These are phyloP conservation scores for Exserohilum rostratum DNA, from an alignment of 2,329 filamentous ascomycete species.

Conservation along the genomic window DNA sequence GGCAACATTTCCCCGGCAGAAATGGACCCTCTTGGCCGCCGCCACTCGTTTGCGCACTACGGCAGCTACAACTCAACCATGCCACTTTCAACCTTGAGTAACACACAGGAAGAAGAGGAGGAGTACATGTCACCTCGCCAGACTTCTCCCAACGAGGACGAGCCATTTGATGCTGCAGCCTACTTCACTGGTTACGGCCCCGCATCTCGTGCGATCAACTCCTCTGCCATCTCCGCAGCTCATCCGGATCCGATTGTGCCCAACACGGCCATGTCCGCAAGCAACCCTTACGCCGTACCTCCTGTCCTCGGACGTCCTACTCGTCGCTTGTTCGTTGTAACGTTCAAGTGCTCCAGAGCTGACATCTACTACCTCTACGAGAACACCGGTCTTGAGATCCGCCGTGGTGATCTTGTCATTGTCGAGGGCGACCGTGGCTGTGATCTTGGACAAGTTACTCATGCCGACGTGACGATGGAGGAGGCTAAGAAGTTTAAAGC, in stretches of 20 bases:
- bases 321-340: conserved; percentile 75
- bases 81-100: conserved; percentile 32
- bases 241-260: conserved; percentile 42
- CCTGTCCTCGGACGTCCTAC: conserved; percentile 36
- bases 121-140: conserved; percentile 31
- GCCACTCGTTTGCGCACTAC: conserved; percentile 73
- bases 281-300: conserved; percentile 46
- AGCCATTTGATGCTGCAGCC: conserved; percentile 56
- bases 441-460: conserved; percentile 89
- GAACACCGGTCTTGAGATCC: conserved; percentile 88
- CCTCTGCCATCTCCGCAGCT: conserved; percentile 44
- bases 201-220: conserved; percentile 44
- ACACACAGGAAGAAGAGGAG: conserved; percentile 44
- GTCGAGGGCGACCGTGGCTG: conserved; percentile 96
- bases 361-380: conserved; percentile 98
- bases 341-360: conserved; percentile 94
- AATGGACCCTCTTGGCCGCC: conserved; percentile 65
- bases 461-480: conserved; percentile 85
- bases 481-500: conserved; percentile 88
- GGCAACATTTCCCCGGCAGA: conserved; percentile 31
- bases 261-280: conserved; percentile 26
- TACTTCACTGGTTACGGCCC: conserved; percentile 49
- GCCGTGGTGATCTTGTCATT: conserved; percentile 91
- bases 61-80: conserved; percentile 34
- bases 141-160: conserved; percentile 58